Percentiles rank a stretch among this genome's conserved stretches.
Evolutionary conservation across 148 eudicot species (phyloP).

Genomic region (Cornus suecica): DNA sequence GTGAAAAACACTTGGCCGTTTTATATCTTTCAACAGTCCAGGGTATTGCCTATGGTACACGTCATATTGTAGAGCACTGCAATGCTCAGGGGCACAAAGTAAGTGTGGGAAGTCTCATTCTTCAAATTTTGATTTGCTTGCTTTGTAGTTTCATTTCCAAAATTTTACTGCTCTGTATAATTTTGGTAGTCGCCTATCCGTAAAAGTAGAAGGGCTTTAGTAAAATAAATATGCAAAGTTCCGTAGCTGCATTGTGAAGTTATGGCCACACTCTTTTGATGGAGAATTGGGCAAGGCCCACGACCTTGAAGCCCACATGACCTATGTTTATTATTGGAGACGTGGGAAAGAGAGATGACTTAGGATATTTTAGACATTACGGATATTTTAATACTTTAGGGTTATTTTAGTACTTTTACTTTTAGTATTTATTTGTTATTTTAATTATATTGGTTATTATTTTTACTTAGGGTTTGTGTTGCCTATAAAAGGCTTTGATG

Average conservation of each 20-base stretch:
- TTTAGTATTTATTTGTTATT: too few species aligned
- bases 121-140: not conserved
- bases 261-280: not conserved
- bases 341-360: too few species aligned
- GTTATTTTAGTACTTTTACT: too few species aligned
- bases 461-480: too few species aligned
- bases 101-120: constrained; percentile 22
- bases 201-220: not conserved
- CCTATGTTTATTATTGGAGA: too few species aligned
- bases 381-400: too few species aligned
- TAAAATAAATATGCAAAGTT: not conserved
- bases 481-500: too few species aligned
- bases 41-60: constrained; percentile 97
- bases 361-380: too few species aligned
- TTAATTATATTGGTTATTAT: too few species aligned
- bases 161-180: not conserved
- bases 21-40: constrained; percentile 89
- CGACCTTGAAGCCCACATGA: too few species aligned
- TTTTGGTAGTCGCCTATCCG: not conserved
- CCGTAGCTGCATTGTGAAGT: not conserved
- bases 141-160: not conserved
- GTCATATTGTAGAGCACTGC: constrained; percentile 95
- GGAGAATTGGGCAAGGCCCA: too few species aligned
- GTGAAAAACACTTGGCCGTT: constrained; percentile 89
- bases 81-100: constrained; percentile 93